These are phyloP conservation scores for Aspergillus vadensis DNA, from an alignment of 2,329 filamentous ascomycete species.

Conservation along the genomic window DNA sequence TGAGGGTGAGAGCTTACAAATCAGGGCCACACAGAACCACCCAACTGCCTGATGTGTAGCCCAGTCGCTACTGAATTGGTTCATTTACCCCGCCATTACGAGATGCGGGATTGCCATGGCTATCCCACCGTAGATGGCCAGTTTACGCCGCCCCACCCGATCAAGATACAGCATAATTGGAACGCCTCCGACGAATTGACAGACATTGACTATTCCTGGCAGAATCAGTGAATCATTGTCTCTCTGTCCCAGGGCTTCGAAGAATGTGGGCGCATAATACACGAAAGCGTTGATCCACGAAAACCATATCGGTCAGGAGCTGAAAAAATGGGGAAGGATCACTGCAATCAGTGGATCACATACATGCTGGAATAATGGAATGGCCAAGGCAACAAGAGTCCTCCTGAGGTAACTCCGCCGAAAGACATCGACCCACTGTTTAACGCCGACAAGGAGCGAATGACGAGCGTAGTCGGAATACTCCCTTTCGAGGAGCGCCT, in stretches of 20 bases:
- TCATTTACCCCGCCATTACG: conserved; percentile 32
- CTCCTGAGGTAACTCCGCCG: conserved; percentile 5
- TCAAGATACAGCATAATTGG: conserved; percentile 34
- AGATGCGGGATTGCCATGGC: conserved; percentile 33
- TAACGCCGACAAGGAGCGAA: not conserved
- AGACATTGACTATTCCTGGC: conserved; percentile 39
- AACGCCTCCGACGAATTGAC: conserved; percentile 34
- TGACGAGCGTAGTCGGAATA: not conserved
- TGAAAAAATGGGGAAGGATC: not conserved
- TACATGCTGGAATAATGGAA: conserved; percentile 48
- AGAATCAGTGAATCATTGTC: conserved; percentile 33
- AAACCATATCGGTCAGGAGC: conserved; percentile 30
- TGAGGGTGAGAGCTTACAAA: conserved; percentile 5
- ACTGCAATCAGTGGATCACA: not conserved
- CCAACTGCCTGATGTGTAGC: conserved; percentile 24
- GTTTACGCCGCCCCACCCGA: conserved; percentile 32
- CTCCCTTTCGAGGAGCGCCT: conserved; percentile 12
- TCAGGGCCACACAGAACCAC: conserved; percentile 24
- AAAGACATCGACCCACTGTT: not conserved
- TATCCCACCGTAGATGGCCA: conserved; percentile 35
- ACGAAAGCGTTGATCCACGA: conserved; percentile 51
- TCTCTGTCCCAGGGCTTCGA: conserved; percentile 45
- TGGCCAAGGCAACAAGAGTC: conserved; percentile 35
- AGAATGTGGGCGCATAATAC: conserved; percentile 52
- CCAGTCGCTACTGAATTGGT: conserved; percentile 27